Evolutionary conservation across 2,329 filamentous ascomycete species (phyloP).

Genomic region (Periconia sp.): DNA sequence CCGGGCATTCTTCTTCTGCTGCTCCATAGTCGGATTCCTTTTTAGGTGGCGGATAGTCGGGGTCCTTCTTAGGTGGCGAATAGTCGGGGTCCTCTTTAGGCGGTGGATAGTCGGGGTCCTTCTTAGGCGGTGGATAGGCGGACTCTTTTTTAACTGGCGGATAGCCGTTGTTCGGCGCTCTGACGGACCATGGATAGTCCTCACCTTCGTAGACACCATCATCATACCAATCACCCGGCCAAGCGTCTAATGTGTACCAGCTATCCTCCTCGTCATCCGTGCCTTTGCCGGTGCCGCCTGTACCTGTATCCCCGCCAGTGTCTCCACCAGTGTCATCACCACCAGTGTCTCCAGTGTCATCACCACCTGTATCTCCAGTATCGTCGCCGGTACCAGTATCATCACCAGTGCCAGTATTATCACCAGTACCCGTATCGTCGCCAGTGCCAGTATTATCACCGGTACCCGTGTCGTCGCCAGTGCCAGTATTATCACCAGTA

Average conservation of each 20-base stretch:
- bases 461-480: too few relatives aligned
- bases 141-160: not conserved
- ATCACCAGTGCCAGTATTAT: not conserved
- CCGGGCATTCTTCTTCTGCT: conserved; percentile 20
- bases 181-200: not conserved
- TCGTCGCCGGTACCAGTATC: not conserved
- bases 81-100: conserved; percentile 10
- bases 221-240: not conserved
- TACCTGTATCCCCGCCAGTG: not conserved
- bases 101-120: not conserved
- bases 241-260: not conserved
- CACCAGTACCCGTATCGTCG: too few relatives aligned
- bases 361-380: not conserved
- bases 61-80: not conserved
- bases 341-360: not conserved
- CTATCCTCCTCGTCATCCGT: not conserved
- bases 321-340: not conserved
- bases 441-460: too few relatives aligned
- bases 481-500: not conserved
- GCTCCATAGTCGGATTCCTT: conserved; percentile 1
- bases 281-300: not conserved
- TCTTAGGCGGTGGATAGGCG: not conserved
- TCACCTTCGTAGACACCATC: not conserved
- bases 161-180: not conserved
- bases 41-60: not conserved